Evolutionary conservation across 2,329 filamentous ascomycete genomes (phyloP), one percentile per base, ranked within the genome.

Genomic region (Trichoderma atroviride): DNA sequence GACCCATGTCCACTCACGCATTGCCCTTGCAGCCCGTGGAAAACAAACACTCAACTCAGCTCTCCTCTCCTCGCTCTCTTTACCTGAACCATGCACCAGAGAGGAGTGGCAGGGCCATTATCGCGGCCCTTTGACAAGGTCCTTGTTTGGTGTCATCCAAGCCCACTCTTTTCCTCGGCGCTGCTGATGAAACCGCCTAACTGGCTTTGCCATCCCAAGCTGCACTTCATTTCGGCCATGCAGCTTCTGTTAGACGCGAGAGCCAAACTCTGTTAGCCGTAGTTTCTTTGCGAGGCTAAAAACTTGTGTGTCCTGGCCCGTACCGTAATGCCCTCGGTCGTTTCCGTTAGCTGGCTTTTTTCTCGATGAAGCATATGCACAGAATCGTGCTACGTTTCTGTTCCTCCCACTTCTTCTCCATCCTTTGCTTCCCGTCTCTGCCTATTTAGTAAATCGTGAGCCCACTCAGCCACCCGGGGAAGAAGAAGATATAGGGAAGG

Each of bases 101-200:
- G 19, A 19, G 40, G 19, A 19, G 40, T 10, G 40, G 37, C 37
- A 43, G 40, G 40, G 40, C 19, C 40, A 43, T n/a, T 22, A 65
- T 65, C 27, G 62, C 57, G 62, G 53, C 62, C 40, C 16, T 43
- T 47, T 47, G 62, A 47, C 62, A 43, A 19, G 62, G 52, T n/a
- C 52, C n/a, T 11, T 24, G 55, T 27, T 43, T 57, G 62, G 52
- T 57, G 62, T 55, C 16, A 65, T 65, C 37, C 19, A 57, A 27
- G 16, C 27, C 62, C 62, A 57, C 62, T 57, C 53, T 19, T 65
- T 43, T 43, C 37, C 53, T 57, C 62, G 53, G 53, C 52, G 62
- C 53, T 53, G 62, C 52, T 65, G 62, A 65, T 65, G 62, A 57
- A 65, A 65, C 61, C 27, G 62, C 53, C 62, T 65, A 65, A 37